phyloP scores from a whole-genome alignment of 2,329 filamentous ascomycete genomes.

The Penicillium sp. region DNA sequence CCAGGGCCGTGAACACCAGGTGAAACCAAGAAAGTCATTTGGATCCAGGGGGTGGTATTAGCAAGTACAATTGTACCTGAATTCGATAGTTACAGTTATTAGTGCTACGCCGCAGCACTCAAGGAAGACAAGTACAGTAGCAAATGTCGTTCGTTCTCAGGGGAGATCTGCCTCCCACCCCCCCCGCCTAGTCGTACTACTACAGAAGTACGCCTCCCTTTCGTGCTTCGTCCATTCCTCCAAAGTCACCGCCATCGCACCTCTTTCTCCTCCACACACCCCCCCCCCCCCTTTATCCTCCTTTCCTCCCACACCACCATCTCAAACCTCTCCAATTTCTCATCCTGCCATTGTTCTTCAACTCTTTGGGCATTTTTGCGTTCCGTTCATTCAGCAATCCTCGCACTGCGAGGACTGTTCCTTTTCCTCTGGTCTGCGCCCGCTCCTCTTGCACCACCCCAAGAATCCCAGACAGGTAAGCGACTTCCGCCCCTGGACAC shows the following conservation, averaged over 20 bases:
- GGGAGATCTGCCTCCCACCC: not conserved
- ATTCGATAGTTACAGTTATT: not conserved
- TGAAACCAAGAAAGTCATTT: not conserved
- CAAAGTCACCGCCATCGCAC: not conserved
- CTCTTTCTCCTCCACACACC: not conserved
- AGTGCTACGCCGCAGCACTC: not conserved
- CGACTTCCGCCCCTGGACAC: conserved; percentile 4
- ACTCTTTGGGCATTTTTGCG: conserved; percentile 3
- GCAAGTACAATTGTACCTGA: not conserved
- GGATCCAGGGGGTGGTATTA: not conserved
- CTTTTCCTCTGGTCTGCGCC: not conserved
- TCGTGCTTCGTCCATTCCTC: not conserved
- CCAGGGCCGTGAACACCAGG: not conserved
- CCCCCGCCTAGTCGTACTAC: too few species aligned
- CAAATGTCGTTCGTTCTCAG: not conserved
- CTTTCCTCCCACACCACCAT: not conserved
- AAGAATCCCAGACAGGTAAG: conserved; percentile 1
- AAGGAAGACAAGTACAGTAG: not conserved
- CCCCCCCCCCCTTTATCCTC: not conserved
- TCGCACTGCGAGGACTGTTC: conserved; percentile 31
- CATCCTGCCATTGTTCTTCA: conserved; percentile 16
- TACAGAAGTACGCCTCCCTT: too few species aligned
- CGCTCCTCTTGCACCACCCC: not conserved
- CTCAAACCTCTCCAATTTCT: conserved; percentile 3
- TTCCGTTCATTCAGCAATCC: conserved; percentile 19